Percentiles rank a stretch among this genome's conserved stretches.
These are phyloP conservation scores for Akebia trifoliata DNA, from an alignment of 164 flowering plant genomes.

Conservation along the genomic window DNA sequence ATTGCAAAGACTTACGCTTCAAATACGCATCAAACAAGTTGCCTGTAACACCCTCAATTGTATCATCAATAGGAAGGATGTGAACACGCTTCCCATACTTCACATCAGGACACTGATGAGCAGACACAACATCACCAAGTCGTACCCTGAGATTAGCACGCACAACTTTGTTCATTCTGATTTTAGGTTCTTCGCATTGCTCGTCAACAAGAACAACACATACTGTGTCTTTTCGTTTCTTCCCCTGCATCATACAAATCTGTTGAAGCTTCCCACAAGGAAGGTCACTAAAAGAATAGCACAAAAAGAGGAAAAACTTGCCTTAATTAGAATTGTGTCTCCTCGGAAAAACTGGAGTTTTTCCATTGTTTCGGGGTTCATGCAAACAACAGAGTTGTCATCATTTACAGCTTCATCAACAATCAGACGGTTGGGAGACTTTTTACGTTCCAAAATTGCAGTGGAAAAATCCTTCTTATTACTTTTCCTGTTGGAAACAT, in stretches of 20 bases:
- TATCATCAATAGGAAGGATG: conserved; percentile 48
- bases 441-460: conserved; percentile 36
- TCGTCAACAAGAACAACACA: conserved; percentile 47
- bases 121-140: conserved; percentile 52
- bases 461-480: conserved; percentile 26
- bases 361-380: conserved; percentile 34
- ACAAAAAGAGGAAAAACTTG: conserved; percentile 7
- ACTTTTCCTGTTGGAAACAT: conserved; percentile 14
- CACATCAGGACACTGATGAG: conserved; percentile 46
- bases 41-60: conserved; percentile 52
- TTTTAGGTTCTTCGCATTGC: conserved; percentile 43
- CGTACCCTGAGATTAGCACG: conserved; percentile 46
- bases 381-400: conserved; percentile 33
- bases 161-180: conserved; percentile 53
- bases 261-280: neutral
- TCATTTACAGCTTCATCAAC: conserved; percentile 37
- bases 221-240: conserved; percentile 44
- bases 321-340: conserved; percentile 34
- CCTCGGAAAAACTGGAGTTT: conserved; percentile 33
- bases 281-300: neutral
- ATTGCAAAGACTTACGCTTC: conserved; percentile 23
- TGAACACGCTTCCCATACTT: conserved; percentile 51
- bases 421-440: conserved; percentile 34
- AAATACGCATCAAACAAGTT: conserved; percentile 47
- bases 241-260: conserved; percentile 31